A percentile compares a stretch with the other conserved stretches of the same genome.
Conservation (phyloP, 2,329 filamentous ascomycete species). For the Pseudogymnoascus sp. region DNA sequence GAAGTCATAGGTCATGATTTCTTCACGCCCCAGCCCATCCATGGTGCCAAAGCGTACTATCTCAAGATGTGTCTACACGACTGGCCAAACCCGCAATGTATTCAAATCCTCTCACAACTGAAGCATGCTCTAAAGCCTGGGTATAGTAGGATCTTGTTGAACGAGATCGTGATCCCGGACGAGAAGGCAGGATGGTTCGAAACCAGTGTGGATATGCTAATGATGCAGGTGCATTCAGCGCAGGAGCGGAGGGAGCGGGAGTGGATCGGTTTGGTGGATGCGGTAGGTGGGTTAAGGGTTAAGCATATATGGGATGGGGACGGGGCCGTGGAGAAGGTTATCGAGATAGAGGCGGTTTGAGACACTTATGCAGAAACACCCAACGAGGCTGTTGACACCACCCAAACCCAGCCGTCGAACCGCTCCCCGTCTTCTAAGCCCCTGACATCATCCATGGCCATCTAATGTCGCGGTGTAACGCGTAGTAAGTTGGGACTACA, state of each 20-base stretch:
- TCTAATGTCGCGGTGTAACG: too few species aligned
- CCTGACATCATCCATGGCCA: too few species aligned
- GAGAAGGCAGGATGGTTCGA: conserved; percentile 4
- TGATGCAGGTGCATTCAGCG: conserved; percentile 6
- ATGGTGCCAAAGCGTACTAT: conserved; percentile 28
- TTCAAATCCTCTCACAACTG: conserved; percentile 24
- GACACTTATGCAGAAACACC: too few species aligned
- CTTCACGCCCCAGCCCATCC: conserved; percentile 29
- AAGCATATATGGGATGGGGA: conserved; percentile 8
- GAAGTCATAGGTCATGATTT: conserved; percentile 27
- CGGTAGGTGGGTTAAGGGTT: conserved; percentile 4
- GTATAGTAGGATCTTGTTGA: conserved; percentile 17
- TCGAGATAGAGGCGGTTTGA: not conserved
- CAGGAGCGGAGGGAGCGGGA: conserved; percentile 9
- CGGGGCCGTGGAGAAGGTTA: conserved; percentile 8
- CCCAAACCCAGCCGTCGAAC: too few species aligned
- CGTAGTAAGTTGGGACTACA: not conserved
- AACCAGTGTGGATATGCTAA: conserved; percentile 10
- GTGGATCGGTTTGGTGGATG: not conserved
- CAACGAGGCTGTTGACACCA: too few species aligned
- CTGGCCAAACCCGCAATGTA: conserved; percentile 31
- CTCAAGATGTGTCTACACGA: conserved; percentile 34
- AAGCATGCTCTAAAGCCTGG: conserved; percentile 25
- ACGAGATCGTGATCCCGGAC: conserved; percentile 16
- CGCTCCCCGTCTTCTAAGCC: too few species aligned